These are phyloP conservation scores for Zizania palustris DNA, from an alignment of 202 grass and related monocot species.

Conservation along the genomic window DNA sequence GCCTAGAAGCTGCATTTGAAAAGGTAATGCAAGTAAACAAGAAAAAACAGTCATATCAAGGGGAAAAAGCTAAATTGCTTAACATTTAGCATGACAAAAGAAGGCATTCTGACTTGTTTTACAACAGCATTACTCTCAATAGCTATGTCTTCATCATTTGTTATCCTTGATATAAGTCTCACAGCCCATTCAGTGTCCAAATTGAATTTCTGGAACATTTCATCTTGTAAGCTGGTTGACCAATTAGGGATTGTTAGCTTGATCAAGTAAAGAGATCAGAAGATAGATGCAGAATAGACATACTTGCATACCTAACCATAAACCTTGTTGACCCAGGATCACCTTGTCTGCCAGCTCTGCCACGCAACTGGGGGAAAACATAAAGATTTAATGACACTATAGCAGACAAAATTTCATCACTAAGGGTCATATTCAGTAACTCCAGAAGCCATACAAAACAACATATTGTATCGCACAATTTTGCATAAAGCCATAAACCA, in stretches of 20 bases:
- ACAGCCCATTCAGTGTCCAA: conserved; percentile 98
- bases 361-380: conserved; percentile 64
- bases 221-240: conserved; percentile 86
- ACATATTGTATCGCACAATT: not conserved
- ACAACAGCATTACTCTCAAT: conserved; percentile 82
- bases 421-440: conserved; percentile 15
- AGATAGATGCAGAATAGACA: conserved; percentile 24
- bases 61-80: not conserved
- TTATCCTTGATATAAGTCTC: conserved; percentile 93
- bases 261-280: conserved; percentile 22
- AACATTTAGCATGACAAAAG: conserved; percentile 17
- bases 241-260: conserved; percentile 38
- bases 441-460: not conserved
- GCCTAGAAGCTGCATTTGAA: conserved; percentile 74
- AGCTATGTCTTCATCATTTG: conserved; percentile 82
- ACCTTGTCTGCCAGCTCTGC: conserved; percentile 97
- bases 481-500: not conserved
- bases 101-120: conserved; percentile 69
- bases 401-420: conserved; percentile 26
- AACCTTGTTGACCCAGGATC: conserved; percentile 98
- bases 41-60: conserved; percentile 33
- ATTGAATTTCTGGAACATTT: conserved; percentile 98
- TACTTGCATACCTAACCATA: conserved; percentile 95
- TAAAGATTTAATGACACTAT: conserved; percentile 23
- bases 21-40: conserved; percentile 28